These are phyloP conservation scores for button mushroom (Agaricus bisporus) DNA, from an alignment of 768 basidiomycete genomes.

Conservation along the genomic window DNA sequence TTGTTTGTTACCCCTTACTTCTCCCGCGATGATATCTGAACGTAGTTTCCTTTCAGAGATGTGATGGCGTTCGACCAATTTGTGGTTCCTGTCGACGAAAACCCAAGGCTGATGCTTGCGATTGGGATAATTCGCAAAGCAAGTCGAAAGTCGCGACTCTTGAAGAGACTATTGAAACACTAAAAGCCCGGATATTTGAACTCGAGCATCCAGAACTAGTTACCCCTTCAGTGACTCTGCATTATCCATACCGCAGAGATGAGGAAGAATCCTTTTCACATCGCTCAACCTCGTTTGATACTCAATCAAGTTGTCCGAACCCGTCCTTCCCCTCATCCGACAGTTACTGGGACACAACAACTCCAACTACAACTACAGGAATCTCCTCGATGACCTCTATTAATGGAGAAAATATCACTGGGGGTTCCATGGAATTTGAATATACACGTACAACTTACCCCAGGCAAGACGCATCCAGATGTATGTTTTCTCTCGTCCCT, in stretches of 20 bases:
- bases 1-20: conserved; percentile 26
- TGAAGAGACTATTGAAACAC: conserved; percentile 52
- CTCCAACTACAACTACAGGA: too few relatives aligned
- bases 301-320: conserved; percentile 21
- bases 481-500: too few relatives aligned
- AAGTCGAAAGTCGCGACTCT: conserved; percentile 56
- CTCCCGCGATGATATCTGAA: background rate
- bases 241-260: conserved; percentile 40
- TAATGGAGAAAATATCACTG: too few relatives aligned
- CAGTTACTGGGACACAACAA: too few relatives aligned
- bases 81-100: conserved; percentile 59
- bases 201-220: conserved; percentile 46
- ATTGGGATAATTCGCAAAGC: conserved; percentile 60
- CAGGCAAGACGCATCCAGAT: too few relatives aligned
- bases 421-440: too few relatives aligned
- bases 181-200: conserved; percentile 53
- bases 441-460: too few relatives aligned
- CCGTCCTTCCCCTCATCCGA: conserved; percentile 37
- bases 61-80: conserved; percentile 59
- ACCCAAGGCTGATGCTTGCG: conserved; percentile 62
- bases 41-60: conserved; percentile 34
- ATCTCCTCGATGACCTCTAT: too few relatives aligned
- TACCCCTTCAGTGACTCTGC: conserved; percentile 41
- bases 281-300: conserved; percentile 28
- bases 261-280: conserved; percentile 26